phyloP scores from a whole-genome alignment of 2,329 filamentous ascomycete genomes.

The Diaporthe citriasiana region DNA sequence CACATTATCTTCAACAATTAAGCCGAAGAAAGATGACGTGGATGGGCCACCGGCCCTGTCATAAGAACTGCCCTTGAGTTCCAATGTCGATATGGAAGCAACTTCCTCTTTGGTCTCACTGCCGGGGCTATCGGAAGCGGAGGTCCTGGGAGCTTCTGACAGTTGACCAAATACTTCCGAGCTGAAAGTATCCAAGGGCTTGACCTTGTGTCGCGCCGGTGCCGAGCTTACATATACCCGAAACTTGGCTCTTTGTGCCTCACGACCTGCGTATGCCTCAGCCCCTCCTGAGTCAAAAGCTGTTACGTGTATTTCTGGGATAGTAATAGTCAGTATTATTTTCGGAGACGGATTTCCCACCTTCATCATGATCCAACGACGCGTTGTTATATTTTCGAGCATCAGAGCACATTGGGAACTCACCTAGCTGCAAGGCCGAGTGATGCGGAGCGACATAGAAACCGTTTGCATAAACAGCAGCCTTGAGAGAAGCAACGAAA shows the following conservation, averaged over 20 bases:
- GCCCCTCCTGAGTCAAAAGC: neutral
- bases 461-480: neutral
- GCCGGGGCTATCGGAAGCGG: no score
- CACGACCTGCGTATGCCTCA: neutral
- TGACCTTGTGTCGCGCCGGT: neutral
- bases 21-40: neutral
- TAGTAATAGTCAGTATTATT: neutral
- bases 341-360: no score
- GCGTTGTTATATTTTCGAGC: no score
- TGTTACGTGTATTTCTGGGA: neutral
- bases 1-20: neutral
- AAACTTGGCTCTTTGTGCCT: neutral
- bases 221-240: neutral
- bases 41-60: neutral
- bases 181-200: neutral
- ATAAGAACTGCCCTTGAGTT: neutral
- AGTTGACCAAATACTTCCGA: no score
- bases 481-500: neutral
- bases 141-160: neutral
- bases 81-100: neutral
- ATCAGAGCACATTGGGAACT: neutral
- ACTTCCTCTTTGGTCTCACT: neutral
- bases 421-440: neutral
- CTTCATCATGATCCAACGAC: no score
- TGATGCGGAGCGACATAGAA: constrained; percentile 18